These are phyloP conservation scores for Citeromyces hawaiiensis DNA, from an alignment of 1,139 yeast species.

Conservation along the genomic window DNA sequence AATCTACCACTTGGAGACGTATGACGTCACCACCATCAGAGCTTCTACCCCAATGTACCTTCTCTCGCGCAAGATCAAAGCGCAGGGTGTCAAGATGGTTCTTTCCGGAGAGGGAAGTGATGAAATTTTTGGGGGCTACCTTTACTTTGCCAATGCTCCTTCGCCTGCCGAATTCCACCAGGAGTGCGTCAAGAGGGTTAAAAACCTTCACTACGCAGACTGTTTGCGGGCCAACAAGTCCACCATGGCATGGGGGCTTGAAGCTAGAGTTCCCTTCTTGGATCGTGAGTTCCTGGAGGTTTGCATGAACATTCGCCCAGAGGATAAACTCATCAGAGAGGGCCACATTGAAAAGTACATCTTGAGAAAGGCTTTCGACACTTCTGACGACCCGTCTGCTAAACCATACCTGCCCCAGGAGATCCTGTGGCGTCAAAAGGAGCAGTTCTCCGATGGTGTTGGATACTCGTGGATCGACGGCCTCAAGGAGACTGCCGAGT, in stretches of 20 bases:
- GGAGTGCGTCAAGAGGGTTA: constrained; percentile 91
- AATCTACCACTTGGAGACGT: constrained; percentile 90
- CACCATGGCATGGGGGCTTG: constrained; percentile 99
- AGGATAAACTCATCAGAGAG: constrained; percentile 71
- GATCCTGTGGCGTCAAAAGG: constrained; percentile 98
- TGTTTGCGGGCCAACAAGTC: constrained; percentile 98
- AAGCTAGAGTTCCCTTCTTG: constrained; percentile 98
- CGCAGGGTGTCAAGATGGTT: constrained; percentile 99
- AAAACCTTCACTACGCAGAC: constrained; percentile 94
- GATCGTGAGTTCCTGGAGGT: constrained; percentile 87
- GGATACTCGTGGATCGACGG: constrained; percentile 99
- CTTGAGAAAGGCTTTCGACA: constrained; percentile 94
- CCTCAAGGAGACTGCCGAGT: constrained; percentile 89
- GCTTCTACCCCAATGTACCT: constrained; percentile 99
- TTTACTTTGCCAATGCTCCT: constrained; percentile 96
- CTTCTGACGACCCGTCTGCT: constrained; percentile 52
- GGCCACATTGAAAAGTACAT: constrained; percentile 88
- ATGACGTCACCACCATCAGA: constrained; percentile 95
- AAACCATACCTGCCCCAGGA: constrained; percentile 89
- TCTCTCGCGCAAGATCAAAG: constrained; percentile 91
- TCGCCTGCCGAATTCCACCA: constrained; percentile 82
- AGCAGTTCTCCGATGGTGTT: constrained; percentile 98
- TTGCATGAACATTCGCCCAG: constrained; percentile 90
- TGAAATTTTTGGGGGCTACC: constrained; percentile 96
- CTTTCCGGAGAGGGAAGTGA: constrained; percentile 98